These are phyloP conservation scores for Passiflora organensis DNA, from an alignment of 345 rosid genomes.

Conservation along the genomic window DNA sequence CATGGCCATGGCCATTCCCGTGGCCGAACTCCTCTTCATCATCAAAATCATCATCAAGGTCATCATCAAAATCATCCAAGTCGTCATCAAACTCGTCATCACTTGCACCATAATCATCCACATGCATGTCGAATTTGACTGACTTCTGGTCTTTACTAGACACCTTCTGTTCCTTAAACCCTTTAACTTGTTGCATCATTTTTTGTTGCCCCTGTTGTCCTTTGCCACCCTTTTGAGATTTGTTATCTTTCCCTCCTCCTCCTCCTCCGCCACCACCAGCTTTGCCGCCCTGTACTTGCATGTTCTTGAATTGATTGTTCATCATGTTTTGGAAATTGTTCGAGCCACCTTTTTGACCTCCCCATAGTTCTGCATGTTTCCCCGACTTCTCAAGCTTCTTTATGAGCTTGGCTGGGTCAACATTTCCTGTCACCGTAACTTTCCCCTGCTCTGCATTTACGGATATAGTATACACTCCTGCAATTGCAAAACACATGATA, in stretches of 20 bases:
- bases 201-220: slow-evolving; percentile 35
- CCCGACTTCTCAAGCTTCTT: slow-evolving; percentile 83
- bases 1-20: slow-evolving; percentile 13
- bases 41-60: slow-evolving; percentile 35
- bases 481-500: slow-evolving; percentile 3
- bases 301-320: slow-evolving; percentile 49
- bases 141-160: slow-evolving; percentile 45
- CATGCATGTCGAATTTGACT: slow-evolving; percentile 55
- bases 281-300: slow-evolving; percentile 36
- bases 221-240: slow-evolving; percentile 45
- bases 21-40: slow-evolving; percentile 43
- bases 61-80: slow-evolving; percentile 17
- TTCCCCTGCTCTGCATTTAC: slow-evolving; percentile 82
- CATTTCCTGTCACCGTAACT: slow-evolving; percentile 80
- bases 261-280: slow-evolving; percentile 22
- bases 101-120: slow-evolving; percentile 22
- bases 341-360: slow-evolving; percentile 44
- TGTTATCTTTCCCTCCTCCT: slow-evolving; percentile 36
- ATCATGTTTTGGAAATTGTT: slow-evolving; percentile 28
- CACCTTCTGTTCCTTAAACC: slow-evolving; percentile 31
- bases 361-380: slow-evolving; percentile 79
- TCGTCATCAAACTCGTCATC: slow-evolving; percentile 28
- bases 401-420: slow-evolving; percentile 60
- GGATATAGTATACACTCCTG: slow-evolving; percentile 63
- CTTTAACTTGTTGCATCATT: slow-evolving; percentile 38